These are phyloP conservation scores for Vaccinium vitisidaea DNA, from an alignment of 148 eudicot species.

Conservation along the genomic window DNA sequence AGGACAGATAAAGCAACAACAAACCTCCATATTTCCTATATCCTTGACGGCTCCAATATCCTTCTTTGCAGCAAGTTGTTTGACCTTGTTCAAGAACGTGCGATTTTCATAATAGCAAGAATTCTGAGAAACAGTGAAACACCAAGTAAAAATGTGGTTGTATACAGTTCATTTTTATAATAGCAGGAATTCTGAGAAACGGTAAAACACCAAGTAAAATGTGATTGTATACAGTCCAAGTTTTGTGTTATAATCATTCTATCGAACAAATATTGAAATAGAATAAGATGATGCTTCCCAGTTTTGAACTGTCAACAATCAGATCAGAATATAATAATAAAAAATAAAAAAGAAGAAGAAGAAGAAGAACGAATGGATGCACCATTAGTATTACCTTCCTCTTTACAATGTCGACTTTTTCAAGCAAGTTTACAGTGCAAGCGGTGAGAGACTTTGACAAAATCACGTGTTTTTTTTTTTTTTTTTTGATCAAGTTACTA, in stretches of 20 bases:
- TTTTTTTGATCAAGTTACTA: no score
- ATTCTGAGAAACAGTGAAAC: conserved; percentile 33
- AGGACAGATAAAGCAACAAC: background rate
- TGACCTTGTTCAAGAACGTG: conserved; percentile 26
- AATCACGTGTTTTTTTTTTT: no score
- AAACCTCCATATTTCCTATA: conserved; percentile 38
- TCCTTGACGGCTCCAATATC: conserved; percentile 49
- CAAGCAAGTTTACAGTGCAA: background rate
- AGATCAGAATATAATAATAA: background rate
- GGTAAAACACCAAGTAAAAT: background rate
- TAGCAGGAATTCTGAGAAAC: conserved; percentile 34
- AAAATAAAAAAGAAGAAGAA: background rate
- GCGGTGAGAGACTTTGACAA: background rate
- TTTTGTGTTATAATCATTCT: background rate
- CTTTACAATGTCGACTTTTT: background rate
- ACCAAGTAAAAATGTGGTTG: background rate
- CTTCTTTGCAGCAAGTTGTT: conserved; percentile 51
- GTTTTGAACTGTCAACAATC: background rate
- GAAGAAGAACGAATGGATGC: background rate
- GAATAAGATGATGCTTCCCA: background rate
- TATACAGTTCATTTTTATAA: no score
- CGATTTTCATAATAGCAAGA: conserved; percentile 34
- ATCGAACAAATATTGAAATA: background rate
- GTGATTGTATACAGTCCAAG: background rate
- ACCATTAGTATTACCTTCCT: background rate